Base-by-base conservation (phyloP, 1,139 yeast species). In the Pichia sp. region DNA sequence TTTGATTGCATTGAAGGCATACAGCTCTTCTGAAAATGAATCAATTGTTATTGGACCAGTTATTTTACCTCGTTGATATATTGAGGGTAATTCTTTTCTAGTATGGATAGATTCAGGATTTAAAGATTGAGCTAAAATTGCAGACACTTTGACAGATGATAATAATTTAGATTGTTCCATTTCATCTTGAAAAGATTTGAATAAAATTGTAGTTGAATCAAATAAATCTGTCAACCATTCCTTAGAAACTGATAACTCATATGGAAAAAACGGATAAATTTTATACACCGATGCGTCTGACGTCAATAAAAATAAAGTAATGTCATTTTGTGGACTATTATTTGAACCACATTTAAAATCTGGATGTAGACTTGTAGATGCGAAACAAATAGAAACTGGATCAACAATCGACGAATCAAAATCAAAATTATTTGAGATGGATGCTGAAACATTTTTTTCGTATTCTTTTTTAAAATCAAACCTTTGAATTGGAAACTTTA, bases 211-310 rank as follows among this genome's bases (percentile, higher is more conserved):
- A 14, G 79, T 73, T 52, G 73, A 71, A 56, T 78, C 75, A 52
- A 79, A 68, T 16, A 77, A 59, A 5, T 59, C 64, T 29, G 69
- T 71, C 9, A 74, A 56, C 59, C 72, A 71, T 0, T 60, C 55
- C 47, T 63, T 60, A 0, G 73, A 52, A 18, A 77, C 66, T 0
- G 70, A 63, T 29, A 77, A 62, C 27, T 65, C 61, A 3, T 66
- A 58, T 0, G 87, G 85, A 29, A 77, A 61, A 62, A 80, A 80
- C 13, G 88, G 88, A 54, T 75, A 77, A 2, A 83, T 66, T 0
- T 76, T 71, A 58, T 72, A 81, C 1, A 83, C 56, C 56, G 83
- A 84, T 13, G 83, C 79, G 42, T 78, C 83, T n/a, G 68, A 60
- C 25, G 77, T 74, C 51, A 79, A 58, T 5, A 80, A 62, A 56